Conservation (phyloP, 139 green algal species). For the Picochlorum sp. region DNA sequence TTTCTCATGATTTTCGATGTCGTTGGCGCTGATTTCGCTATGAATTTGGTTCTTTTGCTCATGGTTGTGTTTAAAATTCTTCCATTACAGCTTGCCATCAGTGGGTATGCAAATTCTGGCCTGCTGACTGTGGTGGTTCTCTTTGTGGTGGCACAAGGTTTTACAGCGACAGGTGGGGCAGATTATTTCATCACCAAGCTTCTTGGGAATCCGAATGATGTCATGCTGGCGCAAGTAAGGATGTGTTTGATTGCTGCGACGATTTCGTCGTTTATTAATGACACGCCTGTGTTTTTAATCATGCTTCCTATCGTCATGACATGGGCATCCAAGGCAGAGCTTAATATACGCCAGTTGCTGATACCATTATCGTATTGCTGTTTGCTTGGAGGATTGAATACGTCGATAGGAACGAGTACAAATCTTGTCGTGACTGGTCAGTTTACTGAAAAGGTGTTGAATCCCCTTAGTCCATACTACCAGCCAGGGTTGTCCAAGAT, state of each 20-base stretch:
- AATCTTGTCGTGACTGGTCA: slow-evolving; percentile 55
- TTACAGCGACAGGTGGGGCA: slow-evolving; percentile 31
- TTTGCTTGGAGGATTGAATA: slow-evolving; percentile 52
- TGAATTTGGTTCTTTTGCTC: slow-evolving; percentile 23
- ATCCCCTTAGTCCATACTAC: slow-evolving; percentile 28
- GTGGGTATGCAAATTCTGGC: slow-evolving; percentile 35
- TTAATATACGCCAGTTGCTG: slow-evolving; percentile 43
- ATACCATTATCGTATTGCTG: slow-evolving; percentile 50
- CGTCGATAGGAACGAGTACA: slow-evolving; percentile 49
- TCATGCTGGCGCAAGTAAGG: slow-evolving; percentile 22
- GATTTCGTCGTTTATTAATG: slow-evolving; percentile 50
- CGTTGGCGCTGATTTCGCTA: slow-evolving; percentile 25
- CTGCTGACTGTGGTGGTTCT: slow-evolving; percentile 42
- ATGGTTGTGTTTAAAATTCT: slow-evolving; percentile 27
- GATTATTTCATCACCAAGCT: slow-evolving; percentile 30
- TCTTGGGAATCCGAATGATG: slow-evolving; percentile 16
- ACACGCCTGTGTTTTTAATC: slow-evolving; percentile 58
- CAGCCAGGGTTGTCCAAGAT: slow-evolving; percentile 16
- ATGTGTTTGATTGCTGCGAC: slow-evolving; percentile 29
- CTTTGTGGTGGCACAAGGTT: slow-evolving; percentile 44
- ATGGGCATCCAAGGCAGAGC: slow-evolving; percentile 23
- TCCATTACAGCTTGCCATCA: slow-evolving; percentile 18
- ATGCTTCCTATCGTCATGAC: slow-evolving; percentile 30
- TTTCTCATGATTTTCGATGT: slow-evolving; percentile 24
- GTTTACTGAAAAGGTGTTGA: slow-evolving; percentile 16